Percentiles rank a stretch among this genome's conserved stretches.
These are phyloP conservation scores for Talaromyces albobiverticillius DNA, from an alignment of 2,329 filamentous ascomycete genomes.

Conservation along the genomic window DNA sequence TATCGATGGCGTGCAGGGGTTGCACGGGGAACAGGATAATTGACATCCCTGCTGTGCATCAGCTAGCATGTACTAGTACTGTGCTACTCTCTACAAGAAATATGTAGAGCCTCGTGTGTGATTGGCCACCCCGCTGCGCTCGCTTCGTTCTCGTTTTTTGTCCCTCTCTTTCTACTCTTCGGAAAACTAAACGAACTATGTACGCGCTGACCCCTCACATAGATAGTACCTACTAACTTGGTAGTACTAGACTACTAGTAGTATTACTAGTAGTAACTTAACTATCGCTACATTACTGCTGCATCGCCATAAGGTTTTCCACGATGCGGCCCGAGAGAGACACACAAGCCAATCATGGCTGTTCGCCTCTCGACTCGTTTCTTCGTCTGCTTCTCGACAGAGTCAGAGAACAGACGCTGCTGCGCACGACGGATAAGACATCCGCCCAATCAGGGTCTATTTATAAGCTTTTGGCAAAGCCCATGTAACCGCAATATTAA, in stretches of 20 bases:
- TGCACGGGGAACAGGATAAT: conserved; percentile 3
- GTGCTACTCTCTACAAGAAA: not conserved
- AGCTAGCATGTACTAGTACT: not conserved
- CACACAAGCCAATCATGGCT: not conserved
- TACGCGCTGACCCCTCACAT: not conserved
- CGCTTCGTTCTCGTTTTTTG: not conserved
- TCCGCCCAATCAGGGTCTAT: conserved; percentile 4
- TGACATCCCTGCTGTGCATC: conserved; percentile 5
- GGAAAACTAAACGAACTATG: not conserved
- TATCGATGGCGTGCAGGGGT: not conserved
- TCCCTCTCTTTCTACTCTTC: not conserved
- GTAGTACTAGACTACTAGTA: too few species aligned
- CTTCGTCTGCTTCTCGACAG: not conserved
- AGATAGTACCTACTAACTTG: too few species aligned
- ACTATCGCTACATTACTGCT: not conserved
- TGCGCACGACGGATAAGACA: not conserved
- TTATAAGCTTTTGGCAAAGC: too few species aligned
- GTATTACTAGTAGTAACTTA: too few species aligned
- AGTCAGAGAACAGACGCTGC: not conserved
- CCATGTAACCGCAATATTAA: not conserved
- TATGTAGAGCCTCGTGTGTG: not conserved
- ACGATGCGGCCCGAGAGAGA: conserved; percentile 1
- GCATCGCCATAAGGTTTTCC: not conserved
- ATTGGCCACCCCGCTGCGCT: not conserved
- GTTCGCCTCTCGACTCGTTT: not conserved